Conservation (phyloP, 139 green algal species). For the Chlamydomonas incerta region DNA sequence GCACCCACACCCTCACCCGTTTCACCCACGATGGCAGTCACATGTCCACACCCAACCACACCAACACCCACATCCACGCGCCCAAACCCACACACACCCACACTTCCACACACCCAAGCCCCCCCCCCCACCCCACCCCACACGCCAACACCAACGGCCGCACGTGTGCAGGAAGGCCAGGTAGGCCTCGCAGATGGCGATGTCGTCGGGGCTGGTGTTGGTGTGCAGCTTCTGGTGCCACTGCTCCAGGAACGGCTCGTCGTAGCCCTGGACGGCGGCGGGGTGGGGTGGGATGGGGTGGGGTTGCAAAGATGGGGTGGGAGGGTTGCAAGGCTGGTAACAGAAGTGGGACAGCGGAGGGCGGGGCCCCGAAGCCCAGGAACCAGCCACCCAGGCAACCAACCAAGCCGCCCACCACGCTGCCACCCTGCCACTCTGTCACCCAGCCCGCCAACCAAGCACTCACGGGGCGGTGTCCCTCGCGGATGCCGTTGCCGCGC, state of each 20-base stretch:
- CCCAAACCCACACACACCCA: background rate
- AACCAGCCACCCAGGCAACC: background rate
- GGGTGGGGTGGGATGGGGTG: too few relatives aligned
- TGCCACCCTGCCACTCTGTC: background rate
- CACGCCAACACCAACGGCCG: background rate
- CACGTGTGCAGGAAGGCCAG: slow-evolving; percentile 67
- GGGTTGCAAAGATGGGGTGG: background rate
- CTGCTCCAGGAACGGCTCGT: slow-evolving; percentile 91
- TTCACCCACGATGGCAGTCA: too few relatives aligned
- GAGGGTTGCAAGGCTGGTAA: background rate
- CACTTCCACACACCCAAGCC: too few relatives aligned
- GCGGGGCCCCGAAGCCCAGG: too few relatives aligned
- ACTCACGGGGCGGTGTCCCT: slow-evolving; percentile 81
- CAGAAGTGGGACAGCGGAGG: too few relatives aligned
- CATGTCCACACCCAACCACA: too few relatives aligned
- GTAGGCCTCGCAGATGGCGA: slow-evolving; percentile 90
- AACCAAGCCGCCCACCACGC: background rate
- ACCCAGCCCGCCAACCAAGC: too few relatives aligned
- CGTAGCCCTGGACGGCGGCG: slow-evolving; percentile 88
- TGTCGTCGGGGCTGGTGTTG: slow-evolving; percentile 80
- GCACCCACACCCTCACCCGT: too few relatives aligned
- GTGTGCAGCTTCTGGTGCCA: slow-evolving; percentile 97
- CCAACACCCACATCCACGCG: too few relatives aligned
- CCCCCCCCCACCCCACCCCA: background rate
- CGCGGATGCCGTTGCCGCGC: slow-evolving; percentile 88